phyloP scores from a whole-genome alignment of 352 stramenopile species.

The Globisporangium rhizosaccharum region DNA sequence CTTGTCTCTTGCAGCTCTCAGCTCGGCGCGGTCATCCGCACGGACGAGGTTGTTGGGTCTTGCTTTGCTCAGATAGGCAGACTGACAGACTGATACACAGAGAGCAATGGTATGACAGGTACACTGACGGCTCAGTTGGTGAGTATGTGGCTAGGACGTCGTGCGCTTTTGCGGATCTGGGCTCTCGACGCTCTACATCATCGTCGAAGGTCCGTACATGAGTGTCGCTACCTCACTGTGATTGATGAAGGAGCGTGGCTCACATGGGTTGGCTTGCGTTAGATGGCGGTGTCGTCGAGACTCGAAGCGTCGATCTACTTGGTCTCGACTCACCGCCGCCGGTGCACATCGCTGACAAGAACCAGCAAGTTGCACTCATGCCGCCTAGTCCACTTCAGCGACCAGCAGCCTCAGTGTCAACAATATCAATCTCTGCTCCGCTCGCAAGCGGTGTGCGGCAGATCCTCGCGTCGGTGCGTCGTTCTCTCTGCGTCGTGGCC shows the following conservation, averaged over 20 bases:
- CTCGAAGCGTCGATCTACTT: slow-evolving; percentile 24
- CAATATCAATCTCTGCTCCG: neutral
- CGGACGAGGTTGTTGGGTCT: slow-evolving; percentile 7
- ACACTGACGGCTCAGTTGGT: neutral
- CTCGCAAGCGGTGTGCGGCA: slow-evolving; percentile 15
- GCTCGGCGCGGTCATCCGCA: slow-evolving; percentile 8
- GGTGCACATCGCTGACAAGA: neutral
- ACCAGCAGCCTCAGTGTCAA: neutral
- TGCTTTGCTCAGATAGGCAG: neutral
- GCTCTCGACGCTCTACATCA: slow-evolving; percentile 7
- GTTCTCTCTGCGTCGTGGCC: neutral
- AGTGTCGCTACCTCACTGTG: neutral
- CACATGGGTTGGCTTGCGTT: neutral
- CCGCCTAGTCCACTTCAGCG: neutral
- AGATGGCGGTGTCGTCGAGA: slow-evolving; percentile 6
- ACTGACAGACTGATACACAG: too few relatives aligned
- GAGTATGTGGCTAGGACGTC: slow-evolving; percentile 12
- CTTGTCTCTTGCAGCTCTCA: slow-evolving; percentile 3
- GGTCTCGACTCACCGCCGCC: slow-evolving; percentile 13
- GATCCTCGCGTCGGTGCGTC: slow-evolving; percentile 19
- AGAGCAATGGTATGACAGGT: neutral
- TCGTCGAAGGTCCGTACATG: slow-evolving; percentile 11
- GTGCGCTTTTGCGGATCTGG: slow-evolving; percentile 13
- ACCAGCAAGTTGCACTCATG: neutral
- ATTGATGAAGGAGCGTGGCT: neutral